phyloP scores from a whole-genome alignment of 148 eudicot genomes.

The Fallopia convolvulus region DNA sequence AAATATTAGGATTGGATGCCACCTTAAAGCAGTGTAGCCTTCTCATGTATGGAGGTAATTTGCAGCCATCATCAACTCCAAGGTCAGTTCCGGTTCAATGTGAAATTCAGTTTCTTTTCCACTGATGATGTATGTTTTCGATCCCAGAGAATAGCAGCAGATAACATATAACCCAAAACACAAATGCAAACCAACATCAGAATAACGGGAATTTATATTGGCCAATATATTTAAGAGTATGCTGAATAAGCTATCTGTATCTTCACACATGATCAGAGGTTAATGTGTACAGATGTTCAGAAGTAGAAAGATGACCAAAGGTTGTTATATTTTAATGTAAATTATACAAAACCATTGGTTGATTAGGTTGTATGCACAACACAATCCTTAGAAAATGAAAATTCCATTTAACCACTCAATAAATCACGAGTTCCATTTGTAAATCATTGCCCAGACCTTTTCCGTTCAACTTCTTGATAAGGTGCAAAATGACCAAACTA shows the following conservation, averaged over 20 bases:
- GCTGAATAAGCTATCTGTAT: not conserved
- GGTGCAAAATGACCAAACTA: not conserved
- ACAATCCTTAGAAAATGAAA: not conserved
- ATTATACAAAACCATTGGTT: not conserved
- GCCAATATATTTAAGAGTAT: not conserved
- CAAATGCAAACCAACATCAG: not conserved
- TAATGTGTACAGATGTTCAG: not conserved
- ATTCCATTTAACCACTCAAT: not conserved
- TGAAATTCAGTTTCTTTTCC: slow-evolving; percentile 96
- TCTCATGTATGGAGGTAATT: slow-evolving; percentile 83
- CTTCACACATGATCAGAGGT: not conserved
- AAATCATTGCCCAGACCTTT: not conserved
- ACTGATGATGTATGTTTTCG: slow-evolving; percentile 23
- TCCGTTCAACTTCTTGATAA: not conserved
- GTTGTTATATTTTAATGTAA: not conserved
- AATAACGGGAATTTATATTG: not conserved
- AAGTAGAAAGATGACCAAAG: not conserved
- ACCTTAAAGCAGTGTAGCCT: slow-evolving; percentile 7
- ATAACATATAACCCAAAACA: no score
- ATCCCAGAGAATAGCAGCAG: no score
- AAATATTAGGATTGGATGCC: slow-evolving; percentile 10
- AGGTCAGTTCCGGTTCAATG: slow-evolving; percentile 91
- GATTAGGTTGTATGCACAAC: not conserved
- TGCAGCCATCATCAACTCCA: slow-evolving; percentile 99
- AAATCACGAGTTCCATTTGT: not conserved